A percentile compares a stretch with the other conserved stretches of the same genome.
Conservation (phyloP, 2,329 filamentous ascomycete genomes). For the Macrophomina phaseolina region DNA sequence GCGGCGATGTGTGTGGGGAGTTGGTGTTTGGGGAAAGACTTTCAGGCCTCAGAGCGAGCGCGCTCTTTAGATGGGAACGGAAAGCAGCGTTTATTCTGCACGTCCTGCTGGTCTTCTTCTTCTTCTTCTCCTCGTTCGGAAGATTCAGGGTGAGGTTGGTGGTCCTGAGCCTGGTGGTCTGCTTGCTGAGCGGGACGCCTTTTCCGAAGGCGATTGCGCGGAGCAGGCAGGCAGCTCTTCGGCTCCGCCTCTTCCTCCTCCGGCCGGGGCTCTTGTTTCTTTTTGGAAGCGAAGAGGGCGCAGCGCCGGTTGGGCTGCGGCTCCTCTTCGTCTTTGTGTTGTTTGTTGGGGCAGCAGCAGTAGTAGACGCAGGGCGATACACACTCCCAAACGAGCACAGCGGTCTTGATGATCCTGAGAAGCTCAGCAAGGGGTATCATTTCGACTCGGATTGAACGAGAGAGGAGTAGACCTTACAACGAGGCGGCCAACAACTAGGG, state of each 20-base stretch:
- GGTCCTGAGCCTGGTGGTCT: neutral
- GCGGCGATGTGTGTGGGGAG: neutral
- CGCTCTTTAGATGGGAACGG: neutral
- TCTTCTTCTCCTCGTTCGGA: neutral
- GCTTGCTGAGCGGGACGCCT: neutral
- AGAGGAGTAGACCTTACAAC: slow-evolving; percentile 19
- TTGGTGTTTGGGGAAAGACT: neutral
- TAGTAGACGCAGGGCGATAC: slow-evolving; percentile 18
- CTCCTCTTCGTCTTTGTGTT: neutral
- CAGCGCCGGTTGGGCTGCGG: slow-evolving; percentile 17
- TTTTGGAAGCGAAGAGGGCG: neutral
- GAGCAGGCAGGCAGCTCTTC: neutral
- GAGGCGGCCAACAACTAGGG: neutral
- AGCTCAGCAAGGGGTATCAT: slow-evolving; percentile 23
- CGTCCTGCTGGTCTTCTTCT: slow-evolving; percentile 1
- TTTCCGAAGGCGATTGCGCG: slow-evolving; percentile 8
- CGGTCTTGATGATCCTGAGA: slow-evolving; percentile 22
- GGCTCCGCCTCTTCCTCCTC: slow-evolving; percentile 7
- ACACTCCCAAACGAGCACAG: slow-evolving; percentile 24
- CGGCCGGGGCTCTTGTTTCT: neutral
- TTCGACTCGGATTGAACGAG: slow-evolving; percentile 11
- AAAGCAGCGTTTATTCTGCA: slow-evolving; percentile 5
- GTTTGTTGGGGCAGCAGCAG: slow-evolving; percentile 17
- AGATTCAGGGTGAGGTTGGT: neutral
- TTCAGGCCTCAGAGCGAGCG: slow-evolving; percentile 2